Evolutionary conservation across 768 basidiomycete species (phyloP).

Genomic region (Suillus decipiens): DNA sequence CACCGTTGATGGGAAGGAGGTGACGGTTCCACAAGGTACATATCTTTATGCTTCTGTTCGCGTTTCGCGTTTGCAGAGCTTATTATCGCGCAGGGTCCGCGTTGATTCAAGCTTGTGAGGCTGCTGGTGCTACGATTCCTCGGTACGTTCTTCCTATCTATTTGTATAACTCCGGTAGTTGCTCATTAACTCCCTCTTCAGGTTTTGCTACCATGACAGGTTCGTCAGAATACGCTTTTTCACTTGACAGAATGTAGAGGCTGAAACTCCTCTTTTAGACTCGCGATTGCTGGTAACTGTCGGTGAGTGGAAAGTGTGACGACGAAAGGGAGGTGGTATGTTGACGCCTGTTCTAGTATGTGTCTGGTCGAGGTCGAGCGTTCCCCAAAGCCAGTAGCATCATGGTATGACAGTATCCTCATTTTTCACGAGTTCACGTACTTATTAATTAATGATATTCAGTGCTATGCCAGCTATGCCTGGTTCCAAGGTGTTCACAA

Average conservation of each 20-base stretch:
- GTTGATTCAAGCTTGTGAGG: constrained; percentile 95
- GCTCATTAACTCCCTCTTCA: constrained; percentile 30
- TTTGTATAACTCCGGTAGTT: constrained; percentile 6
- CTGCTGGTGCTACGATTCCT: constrained; percentile 79
- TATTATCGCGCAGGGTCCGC: constrained; percentile 67
- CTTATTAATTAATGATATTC: constrained; percentile 16
- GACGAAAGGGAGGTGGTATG: constrained; percentile 6
- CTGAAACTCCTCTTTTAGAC: constrained; percentile 42
- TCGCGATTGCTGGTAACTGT: constrained; percentile 98
- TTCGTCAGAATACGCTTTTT: constrained; percentile 30
- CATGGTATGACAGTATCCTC: constrained; percentile 58
- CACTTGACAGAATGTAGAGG: constrained; percentile 4
- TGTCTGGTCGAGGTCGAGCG: constrained; percentile 97
- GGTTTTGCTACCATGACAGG: constrained; percentile 89
- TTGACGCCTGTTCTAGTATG: constrained; percentile 60
- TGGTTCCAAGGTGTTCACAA: constrained; percentile 89
- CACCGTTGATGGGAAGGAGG: constrained; percentile 96
- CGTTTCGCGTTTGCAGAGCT: constrained; percentile 13
- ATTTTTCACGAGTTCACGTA: background rate
- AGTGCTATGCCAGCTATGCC: constrained; percentile 99
- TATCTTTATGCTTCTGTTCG: constrained; percentile 6
- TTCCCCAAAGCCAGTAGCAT: constrained; percentile 93
- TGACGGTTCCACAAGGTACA: constrained; percentile 92
- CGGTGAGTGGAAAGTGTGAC: constrained; percentile 53
- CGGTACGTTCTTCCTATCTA: constrained; percentile 47